Conservation (phyloP, 495 filamentous ascomycete species). For the Collariella sp. region DNA sequence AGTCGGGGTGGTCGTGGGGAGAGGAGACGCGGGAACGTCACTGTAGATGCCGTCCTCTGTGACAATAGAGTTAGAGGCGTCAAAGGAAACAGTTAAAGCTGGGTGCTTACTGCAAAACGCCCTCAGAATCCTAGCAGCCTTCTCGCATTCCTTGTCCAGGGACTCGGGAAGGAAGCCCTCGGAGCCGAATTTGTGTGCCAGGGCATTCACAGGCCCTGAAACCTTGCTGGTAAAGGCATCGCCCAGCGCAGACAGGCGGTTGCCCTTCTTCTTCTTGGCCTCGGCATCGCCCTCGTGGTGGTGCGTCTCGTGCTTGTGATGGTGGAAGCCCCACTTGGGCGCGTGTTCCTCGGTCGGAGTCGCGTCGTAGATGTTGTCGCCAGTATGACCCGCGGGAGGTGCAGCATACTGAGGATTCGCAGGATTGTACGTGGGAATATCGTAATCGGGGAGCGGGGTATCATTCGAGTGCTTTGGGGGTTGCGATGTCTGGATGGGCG, state of each 20-base stretch:
- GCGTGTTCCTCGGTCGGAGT: conserved; percentile 20
- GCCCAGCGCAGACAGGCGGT: conserved; percentile 22
- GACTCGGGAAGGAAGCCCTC: conserved; percentile 73
- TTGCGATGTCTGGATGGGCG: conserved; percentile 6
- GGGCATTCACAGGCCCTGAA: conserved; percentile 56
- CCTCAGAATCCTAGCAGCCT: conserved; percentile 71
- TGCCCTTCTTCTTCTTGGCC: conserved; percentile 13
- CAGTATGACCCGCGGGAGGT: neutral
- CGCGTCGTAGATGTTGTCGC: conserved; percentile 22
- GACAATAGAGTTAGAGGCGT: neutral
- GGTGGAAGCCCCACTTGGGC: conserved; percentile 9
- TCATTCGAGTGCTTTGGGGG: conserved; percentile 21
- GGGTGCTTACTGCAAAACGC: conserved; percentile 62
- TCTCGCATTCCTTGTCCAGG: conserved; percentile 77
- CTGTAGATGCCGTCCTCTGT: conserved; percentile 29
- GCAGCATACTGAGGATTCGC: conserved; percentile 20
- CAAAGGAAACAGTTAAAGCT: neutral
- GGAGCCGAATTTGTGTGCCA: conserved; percentile 50
- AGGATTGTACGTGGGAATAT: conserved; percentile 23
- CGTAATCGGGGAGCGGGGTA: conserved; percentile 23
- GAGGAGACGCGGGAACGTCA: conserved; percentile 12
- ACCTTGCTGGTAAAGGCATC: conserved; percentile 21
- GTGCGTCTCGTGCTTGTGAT: conserved; percentile 5
- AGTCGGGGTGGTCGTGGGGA: conserved; percentile 4
- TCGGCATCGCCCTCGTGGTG: conserved; percentile 8